phyloP scores from a whole-genome alignment of 1,139 yeast genomes.

The Nadsonia commutata region DNA sequence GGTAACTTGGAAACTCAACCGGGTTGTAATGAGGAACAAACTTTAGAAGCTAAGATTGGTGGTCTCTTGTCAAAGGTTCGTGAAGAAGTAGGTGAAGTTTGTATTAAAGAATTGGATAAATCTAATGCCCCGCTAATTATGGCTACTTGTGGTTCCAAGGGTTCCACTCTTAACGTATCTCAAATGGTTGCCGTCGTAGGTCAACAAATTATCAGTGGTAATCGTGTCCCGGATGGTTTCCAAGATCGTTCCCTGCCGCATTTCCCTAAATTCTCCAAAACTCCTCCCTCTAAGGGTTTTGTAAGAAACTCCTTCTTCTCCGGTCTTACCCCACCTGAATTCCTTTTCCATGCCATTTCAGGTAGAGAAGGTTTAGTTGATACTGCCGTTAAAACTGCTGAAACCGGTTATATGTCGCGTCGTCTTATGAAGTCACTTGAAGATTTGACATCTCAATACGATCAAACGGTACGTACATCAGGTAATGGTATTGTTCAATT shows the following conservation, averaged over 20 bases:
- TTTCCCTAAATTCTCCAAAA: constrained; percentile 86
- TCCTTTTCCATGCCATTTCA: constrained; percentile 94
- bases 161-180: constrained; percentile 92
- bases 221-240: constrained; percentile 98
- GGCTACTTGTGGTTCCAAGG: constrained; percentile 99
- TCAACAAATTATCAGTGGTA: constrained; percentile 96
- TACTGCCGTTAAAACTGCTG: constrained; percentile 98
- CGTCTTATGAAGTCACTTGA: constrained; percentile 96
- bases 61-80: constrained; percentile 92
- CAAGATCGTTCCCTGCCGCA: constrained; percentile 97
- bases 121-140: constrained; percentile 93
- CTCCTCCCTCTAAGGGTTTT: constrained; percentile 96
- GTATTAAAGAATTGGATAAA: constrained; percentile 79
- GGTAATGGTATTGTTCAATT: constrained; percentile 95
- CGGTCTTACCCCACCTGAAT: constrained; percentile 93
- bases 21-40: constrained; percentile 97
- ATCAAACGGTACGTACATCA: constrained; percentile 87
- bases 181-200: constrained; percentile 99
- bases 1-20: constrained; percentile 97
- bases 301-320: constrained; percentile 90
- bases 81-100: constrained; percentile 97
- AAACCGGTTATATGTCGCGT: constrained; percentile 98
- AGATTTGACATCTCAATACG: constrained; percentile 88
- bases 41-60: constrained; percentile 93
- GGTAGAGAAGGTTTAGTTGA: constrained; percentile 99